Evolutionary conservation across 2,329 filamentous ascomycete species (phyloP).

Genomic region (Pseudogymnoascus sp.): DNA sequence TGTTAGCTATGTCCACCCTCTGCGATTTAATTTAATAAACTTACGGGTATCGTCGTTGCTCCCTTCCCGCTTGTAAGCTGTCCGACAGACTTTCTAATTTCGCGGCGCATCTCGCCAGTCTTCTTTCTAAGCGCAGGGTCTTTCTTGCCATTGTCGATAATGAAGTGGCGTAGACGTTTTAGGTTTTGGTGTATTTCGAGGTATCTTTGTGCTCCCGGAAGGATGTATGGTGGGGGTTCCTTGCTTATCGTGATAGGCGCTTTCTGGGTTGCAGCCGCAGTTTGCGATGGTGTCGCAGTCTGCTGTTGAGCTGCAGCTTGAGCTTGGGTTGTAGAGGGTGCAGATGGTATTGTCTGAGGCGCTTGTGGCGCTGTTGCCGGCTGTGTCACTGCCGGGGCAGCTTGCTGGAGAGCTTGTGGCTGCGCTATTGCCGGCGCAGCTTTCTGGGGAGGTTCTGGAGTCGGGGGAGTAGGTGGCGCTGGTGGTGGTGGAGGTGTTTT

Average conservation of each 20-base stretch:
- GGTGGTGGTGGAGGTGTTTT: slow-evolving; percentile 3
- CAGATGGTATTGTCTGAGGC: not conserved
- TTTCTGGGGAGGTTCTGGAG: slow-evolving; percentile 4
- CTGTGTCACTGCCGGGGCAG: not conserved
- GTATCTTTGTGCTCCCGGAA: slow-evolving; percentile 37
- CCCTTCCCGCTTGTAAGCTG: slow-evolving; percentile 61
- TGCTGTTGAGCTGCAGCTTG: not conserved
- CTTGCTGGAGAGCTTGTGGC: slow-evolving; percentile 11
- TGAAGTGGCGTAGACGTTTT: slow-evolving; percentile 48
- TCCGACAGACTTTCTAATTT: slow-evolving; percentile 63
- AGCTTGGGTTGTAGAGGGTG: slow-evolving; percentile 1
- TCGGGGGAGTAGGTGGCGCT: slow-evolving; percentile 4
- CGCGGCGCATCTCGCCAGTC: slow-evolving; percentile 63
- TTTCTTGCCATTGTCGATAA: slow-evolving; percentile 46
- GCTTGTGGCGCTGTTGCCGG: slow-evolving; percentile 2
- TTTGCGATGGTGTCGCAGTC: not conserved
- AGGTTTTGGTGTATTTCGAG: slow-evolving; percentile 57
- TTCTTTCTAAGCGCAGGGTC: slow-evolving; percentile 53
- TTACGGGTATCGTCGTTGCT: slow-evolving; percentile 50
- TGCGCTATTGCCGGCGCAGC: not conserved
- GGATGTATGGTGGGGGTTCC: slow-evolving; percentile 12
- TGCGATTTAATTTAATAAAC: slow-evolving; percentile 19
- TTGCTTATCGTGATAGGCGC: not conserved
- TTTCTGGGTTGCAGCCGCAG: not conserved
- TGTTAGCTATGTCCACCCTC: slow-evolving; percentile 8